Evolutionary conservation across 805 yeast species (phyloP), one percentile per base, ranked within the genome.

Genomic region (Candida broadrunensis): DNA sequence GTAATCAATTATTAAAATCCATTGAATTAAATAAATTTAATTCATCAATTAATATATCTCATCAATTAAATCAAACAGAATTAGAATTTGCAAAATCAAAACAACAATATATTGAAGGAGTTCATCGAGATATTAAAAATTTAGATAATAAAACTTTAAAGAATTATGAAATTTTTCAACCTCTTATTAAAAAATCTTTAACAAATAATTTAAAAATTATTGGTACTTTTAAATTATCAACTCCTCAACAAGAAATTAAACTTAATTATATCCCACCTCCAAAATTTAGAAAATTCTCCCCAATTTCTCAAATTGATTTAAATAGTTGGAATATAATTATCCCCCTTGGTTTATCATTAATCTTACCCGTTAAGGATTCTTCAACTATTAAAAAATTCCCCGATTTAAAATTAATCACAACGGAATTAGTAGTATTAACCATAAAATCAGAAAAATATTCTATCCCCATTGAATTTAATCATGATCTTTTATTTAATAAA

Each of bases 381-480:
- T 8, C 23, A 18, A 14, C 16, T 13, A 33, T 47, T 1, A 41
- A 35, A 16, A 52, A 51, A 25, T 51, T 53, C 2, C 65, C 68
- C 0, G 56, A 54, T 33, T 43, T 61, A 34, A 58, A 52, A 29
- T 13, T 36, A 2, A 44, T 57, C 8, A 25, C 33, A 2, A 57
- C 60, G 2, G 71, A 65, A 30, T 52, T 69, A 20, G 58, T 58
- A 3, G 70, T 56, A 1, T 37, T 60, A 24, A 61, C 72, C 16
- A 44, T 61, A 14, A 49, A 57, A 33, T 61, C 73, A 2, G 53
- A 57, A 12, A 55, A 58, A 36, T 46, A 50, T 19, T 63, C 69
- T 2, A 63, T 69, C 11, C 73, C 75, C 2, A 39, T 69, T 8
- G 75, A 67, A 48, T 42, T 69, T 21, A 55, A 58, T 41, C 70